A percentile compares a stretch with the other conserved stretches of the same genome.
Evolutionary conservation across 1,139 yeast genomes (phyloP).

Genomic region (Hansenula lynferdii): DNA sequence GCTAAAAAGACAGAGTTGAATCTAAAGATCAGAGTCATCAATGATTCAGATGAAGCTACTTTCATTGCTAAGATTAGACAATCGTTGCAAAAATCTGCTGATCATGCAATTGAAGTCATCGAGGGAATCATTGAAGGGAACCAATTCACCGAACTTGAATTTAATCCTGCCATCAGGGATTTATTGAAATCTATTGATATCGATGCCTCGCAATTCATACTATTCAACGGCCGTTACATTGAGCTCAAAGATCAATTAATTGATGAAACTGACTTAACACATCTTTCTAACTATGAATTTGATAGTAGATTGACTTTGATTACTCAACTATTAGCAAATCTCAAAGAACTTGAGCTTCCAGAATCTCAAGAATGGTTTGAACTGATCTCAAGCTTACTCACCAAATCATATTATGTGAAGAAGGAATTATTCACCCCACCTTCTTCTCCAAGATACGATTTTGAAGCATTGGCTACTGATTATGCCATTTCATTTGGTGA

Average conservation of each 20-base stretch:
- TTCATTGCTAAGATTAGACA: conserved; percentile 18
- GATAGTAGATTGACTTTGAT: conserved; percentile 31
- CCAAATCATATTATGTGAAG: conserved; percentile 39
- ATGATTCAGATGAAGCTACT: conserved; percentile 17
- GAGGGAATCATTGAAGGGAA: conserved; percentile 8
- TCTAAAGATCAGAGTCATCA: conserved; percentile 35
- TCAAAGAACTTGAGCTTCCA: neutral
- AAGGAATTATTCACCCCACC: conserved; percentile 24
- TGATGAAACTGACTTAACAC: conserved; percentile 23
- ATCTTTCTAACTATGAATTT: conserved; percentile 33
- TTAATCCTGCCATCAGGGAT: conserved; percentile 1
- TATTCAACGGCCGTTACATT: conserved; percentile 41
- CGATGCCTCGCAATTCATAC: conserved; percentile 7
- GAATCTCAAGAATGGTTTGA: conserved; percentile 42
- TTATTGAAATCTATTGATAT: conserved; percentile 11
- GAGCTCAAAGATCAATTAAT: conserved; percentile 26
- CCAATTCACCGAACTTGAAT: conserved; percentile 7
- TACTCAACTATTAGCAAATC: conserved; percentile 10
- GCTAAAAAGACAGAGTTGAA: conserved; percentile 15
- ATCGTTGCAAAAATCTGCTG: conserved; percentile 13
- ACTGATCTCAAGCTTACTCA: conserved; percentile 34
- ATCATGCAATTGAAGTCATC: conserved; percentile 11
- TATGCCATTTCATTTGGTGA: conserved; percentile 14
- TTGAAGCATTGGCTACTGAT: conserved; percentile 30
- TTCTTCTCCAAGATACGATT: conserved; percentile 31